phyloP scores from a whole-genome alignment of 768 basidiomycete species.

The Hemileccinum rubropunctum region DNA sequence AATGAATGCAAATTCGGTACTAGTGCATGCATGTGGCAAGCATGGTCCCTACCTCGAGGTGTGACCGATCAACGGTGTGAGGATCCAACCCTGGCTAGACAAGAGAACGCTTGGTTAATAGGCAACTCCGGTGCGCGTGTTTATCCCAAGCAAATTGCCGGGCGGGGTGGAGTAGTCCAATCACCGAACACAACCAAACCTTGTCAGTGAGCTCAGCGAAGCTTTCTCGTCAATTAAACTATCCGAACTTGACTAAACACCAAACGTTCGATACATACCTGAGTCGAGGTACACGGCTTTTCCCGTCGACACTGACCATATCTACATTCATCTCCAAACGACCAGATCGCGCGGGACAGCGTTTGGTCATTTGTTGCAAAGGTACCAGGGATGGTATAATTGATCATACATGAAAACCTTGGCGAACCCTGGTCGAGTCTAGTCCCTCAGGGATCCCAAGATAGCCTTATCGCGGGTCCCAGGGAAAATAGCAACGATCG shows the following conservation, averaged over 20 bases:
- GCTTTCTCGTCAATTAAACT: slow-evolving; percentile 22
- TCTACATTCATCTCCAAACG: too few species aligned
- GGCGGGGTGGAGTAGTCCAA: slow-evolving; percentile 24
- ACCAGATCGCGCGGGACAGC: too few species aligned
- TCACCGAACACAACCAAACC: slow-evolving; percentile 25
- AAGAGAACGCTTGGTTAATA: not conserved
- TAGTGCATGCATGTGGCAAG: slow-evolving; percentile 28
- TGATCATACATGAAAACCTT: slow-evolving; percentile 20
- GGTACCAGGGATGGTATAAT: slow-evolving; percentile 20
- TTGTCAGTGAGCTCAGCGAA: slow-evolving; percentile 32
- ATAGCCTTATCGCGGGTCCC: slow-evolving; percentile 28
- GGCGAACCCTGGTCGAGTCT: slow-evolving; percentile 23
- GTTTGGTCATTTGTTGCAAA: too few species aligned
- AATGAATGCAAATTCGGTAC: slow-evolving; percentile 32
- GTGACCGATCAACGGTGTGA: slow-evolving; percentile 33
- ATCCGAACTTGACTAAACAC: slow-evolving; percentile 10
- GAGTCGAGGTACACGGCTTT: slow-evolving; percentile 1
- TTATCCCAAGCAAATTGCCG: slow-evolving; percentile 22
- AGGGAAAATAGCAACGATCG: slow-evolving; percentile 13
- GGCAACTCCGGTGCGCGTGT: slow-evolving; percentile 22
- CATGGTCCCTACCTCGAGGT: slow-evolving; percentile 35
- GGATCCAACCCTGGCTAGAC: slow-evolving; percentile 27
- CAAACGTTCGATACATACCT: slow-evolving; percentile 6
- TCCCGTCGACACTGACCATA: too few species aligned
- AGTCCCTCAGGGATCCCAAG: slow-evolving; percentile 27